Evolutionary conservation across 2,329 filamentous ascomycete genomes (phyloP), one percentile per base, ranked within the genome.

Genomic region (Coleophoma cylindrospora): DNA sequence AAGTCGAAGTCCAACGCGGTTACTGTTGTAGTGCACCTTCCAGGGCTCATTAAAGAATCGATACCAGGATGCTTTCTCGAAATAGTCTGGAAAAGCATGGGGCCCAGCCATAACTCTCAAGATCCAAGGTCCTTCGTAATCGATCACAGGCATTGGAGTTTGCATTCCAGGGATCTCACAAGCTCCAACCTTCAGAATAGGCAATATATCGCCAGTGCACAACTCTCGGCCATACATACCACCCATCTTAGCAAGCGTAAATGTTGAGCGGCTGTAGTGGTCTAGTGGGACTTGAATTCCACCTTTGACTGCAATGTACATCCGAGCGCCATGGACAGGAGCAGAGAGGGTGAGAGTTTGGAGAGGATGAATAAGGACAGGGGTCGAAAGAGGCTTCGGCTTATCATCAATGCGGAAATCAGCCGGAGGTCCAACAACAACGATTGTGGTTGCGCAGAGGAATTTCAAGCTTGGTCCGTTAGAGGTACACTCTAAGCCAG

Each of bases 11-110:
- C 80, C 82, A 37, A 74, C 78, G 50, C 82, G 70, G 9, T 75
- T 77, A 1, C 77, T 74, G 51, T 84, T 84, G 56, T 84, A 80
- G 0, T 75, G 79, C 2, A 84, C 69, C 41, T 77, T 77, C 76
- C 78, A 83, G n/a, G 72, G 65, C 0, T 74, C 75, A 5, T 66
- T 62, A 62, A 80, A 84, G 2, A 84, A 70, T 64, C 75, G 76
- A 4, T 79, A 72, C 47, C 81, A 74, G 48, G 76, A 76, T 44
- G 77, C 72, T 0, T 69, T 13, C 0, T 58, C 58, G 41, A 66
- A 53, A 8, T 64, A 54, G 13, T 67, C 62, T 11, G 54, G 52
- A 1, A 58, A 59, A 17, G 58, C 61, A 45, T 64, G 59, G 2
- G 65, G 65, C 0, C 40, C 47, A n/a, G 41, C 17, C 45, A 47